Conservation (phyloP, 495 filamentous ascomycete genomes). For the Trichoderma asperelloides region DNA sequence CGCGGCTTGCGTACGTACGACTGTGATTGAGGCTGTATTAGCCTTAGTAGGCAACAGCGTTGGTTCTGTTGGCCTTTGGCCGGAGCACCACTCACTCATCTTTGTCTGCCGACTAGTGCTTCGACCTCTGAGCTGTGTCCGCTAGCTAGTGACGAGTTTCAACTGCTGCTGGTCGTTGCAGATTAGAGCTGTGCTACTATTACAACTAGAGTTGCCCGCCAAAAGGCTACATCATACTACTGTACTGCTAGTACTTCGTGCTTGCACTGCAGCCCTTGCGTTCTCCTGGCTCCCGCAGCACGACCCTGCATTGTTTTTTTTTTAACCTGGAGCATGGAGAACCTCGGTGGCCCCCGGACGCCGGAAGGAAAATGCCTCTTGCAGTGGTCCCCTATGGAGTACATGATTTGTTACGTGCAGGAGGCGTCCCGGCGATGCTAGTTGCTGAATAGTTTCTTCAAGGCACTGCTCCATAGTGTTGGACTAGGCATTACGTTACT, state of each 20-base stretch:
- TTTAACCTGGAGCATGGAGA: neutral
- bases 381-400: neutral
- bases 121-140: no score
- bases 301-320: neutral
- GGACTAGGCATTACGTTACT: neutral
- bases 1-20: no score
- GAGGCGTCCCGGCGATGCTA: neutral
- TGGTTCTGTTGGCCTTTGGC: no score
- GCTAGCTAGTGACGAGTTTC: no score
- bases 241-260: neutral
- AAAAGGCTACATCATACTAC: no score
- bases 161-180: no score
- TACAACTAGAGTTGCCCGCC: neutral
- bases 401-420: neutral
- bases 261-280: neutral
- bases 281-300: neutral
- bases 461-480: neutral
- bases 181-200: no score
- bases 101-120: no score
- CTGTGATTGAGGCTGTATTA: no score
- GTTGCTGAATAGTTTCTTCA: neutral
- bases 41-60: no score
- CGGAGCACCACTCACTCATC: no score
- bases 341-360: neutral
- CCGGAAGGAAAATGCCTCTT: neutral